These are phyloP conservation scores for Ilyonectria destructans DNA, from an alignment of 2,329 filamentous ascomycete genomes.

Conservation along the genomic window DNA sequence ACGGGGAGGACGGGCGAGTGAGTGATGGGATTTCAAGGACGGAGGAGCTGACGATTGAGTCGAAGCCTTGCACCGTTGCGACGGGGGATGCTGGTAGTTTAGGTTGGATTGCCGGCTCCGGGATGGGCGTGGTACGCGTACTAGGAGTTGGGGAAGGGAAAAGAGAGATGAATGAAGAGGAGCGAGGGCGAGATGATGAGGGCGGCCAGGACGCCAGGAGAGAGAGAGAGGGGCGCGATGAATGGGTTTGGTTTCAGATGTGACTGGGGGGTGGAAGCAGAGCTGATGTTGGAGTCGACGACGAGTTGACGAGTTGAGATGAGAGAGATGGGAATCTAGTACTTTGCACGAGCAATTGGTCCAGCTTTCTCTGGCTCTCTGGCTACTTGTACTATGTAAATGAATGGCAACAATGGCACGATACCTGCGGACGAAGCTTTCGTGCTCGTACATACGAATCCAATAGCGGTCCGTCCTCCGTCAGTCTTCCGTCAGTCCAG, in stretches of 20 bases:
- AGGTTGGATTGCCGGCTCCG: background rate
- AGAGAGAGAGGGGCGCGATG: constrained; percentile 8
- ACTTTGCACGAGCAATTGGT: background rate
- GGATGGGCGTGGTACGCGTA: background rate
- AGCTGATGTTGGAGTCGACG: background rate
- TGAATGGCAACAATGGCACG: background rate
- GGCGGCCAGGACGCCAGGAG: background rate
- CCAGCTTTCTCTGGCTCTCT: no score
- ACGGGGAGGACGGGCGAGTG: no score
- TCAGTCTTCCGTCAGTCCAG: no score
- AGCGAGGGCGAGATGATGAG: constrained; percentile 10
- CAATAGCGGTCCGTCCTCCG: background rate
- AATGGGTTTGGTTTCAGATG: constrained; percentile 33
- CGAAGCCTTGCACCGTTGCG: background rate
- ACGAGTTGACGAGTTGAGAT: background rate
- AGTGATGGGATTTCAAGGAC: background rate
- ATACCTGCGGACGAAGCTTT: background rate
- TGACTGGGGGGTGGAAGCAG: constrained; percentile 18
- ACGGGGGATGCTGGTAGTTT: background rate
- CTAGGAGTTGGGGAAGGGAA: background rate
- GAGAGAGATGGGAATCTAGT: background rate
- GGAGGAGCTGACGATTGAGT: constrained; percentile 8
- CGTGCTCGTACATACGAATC: background rate
- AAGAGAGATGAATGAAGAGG: constrained; percentile 12
- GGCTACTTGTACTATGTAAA: no score